phyloP scores from a whole-genome alignment of 2,329 filamentous ascomycete genomes.

The Fusarium sp. region DNA sequence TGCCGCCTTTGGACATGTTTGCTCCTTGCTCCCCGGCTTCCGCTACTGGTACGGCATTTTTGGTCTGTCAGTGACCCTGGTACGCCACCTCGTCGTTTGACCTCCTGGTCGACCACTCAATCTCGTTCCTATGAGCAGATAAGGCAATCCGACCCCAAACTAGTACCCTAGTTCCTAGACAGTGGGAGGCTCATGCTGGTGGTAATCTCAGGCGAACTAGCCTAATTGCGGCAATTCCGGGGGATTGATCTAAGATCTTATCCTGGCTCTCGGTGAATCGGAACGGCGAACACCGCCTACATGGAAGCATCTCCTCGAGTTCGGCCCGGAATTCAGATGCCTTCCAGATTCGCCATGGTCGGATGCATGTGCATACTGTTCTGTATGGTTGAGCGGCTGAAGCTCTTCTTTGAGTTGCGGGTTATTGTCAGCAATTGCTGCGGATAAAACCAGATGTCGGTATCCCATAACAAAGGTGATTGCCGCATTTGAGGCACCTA shows the following conservation, averaged over 20 bases:
- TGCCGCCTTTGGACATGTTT: constrained; percentile 11
- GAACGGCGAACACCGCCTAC: constrained; percentile 48
- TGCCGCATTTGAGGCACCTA: constrained; percentile 22
- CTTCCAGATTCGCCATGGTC: constrained; percentile 28
- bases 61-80: constrained; percentile 26
- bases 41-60: constrained; percentile 13
- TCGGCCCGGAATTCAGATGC: constrained; percentile 36
- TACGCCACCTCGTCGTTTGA: constrained; percentile 36
- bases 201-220: constrained; percentile 38
- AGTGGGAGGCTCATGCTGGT: constrained; percentile 45
- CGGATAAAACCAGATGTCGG: constrained; percentile 2
- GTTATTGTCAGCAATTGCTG: background rate
- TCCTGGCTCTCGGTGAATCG: constrained; percentile 49
- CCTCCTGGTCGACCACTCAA: constrained; percentile 24
- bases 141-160: constrained; percentile 40
- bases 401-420: background rate
- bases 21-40: constrained; percentile 1
- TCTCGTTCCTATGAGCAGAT: constrained; percentile 38
- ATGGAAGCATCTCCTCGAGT: constrained; percentile 29
- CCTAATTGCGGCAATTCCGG: constrained; percentile 49
- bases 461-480: constrained; percentile 2
- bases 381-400: background rate
- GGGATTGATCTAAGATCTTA: constrained; percentile 53
- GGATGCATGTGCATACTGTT: constrained; percentile 8
- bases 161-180: constrained; percentile 16